phyloP scores from a whole-genome alignment of 2,329 filamentous ascomycete genomes.

The Diaporthe eres region DNA sequence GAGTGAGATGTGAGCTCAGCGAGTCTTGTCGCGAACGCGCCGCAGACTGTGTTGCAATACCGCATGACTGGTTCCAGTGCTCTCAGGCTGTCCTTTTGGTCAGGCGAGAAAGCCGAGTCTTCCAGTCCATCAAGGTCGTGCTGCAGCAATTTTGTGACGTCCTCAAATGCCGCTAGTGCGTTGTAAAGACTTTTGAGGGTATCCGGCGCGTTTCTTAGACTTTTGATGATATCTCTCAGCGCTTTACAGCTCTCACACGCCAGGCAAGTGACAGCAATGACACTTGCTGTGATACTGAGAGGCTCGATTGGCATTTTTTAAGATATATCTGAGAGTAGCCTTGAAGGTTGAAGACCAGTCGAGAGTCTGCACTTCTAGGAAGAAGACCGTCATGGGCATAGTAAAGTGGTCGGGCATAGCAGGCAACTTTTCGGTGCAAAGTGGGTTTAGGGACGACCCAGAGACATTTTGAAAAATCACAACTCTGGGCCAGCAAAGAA shows the following conservation, averaged over 20 bases:
- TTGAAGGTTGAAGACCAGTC: neutral
- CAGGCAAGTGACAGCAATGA: conserved; percentile 18
- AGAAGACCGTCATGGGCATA: neutral
- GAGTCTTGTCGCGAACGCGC: neutral
- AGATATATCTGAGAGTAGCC: neutral
- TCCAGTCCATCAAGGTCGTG: neutral
- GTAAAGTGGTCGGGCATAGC: neutral
- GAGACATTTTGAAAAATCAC: neutral
- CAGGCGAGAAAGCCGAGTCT: neutral
- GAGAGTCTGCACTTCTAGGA: neutral
- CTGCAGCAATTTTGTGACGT: conserved; percentile 1
- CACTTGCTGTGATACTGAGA: conserved; percentile 32
- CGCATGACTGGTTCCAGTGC: conserved; percentile 14
- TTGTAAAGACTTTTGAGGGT: neutral
- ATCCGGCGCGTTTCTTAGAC: neutral
- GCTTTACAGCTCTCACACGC: conserved; percentile 19
- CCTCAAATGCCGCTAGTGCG: conserved; percentile 24
- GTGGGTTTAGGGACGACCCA: neutral
- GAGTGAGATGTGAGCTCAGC: conserved; percentile 24
- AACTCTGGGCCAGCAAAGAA: neutral
- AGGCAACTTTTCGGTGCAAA: neutral
- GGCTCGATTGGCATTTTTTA: neutral
- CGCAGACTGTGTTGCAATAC: conserved; percentile 2
- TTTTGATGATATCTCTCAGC: conserved; percentile 4
- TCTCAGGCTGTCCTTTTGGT: conserved; percentile 11